Base-by-base conservation (phyloP, 2,329 filamentous ascomycete species). In the Ceratocystis colombiana region DNA sequence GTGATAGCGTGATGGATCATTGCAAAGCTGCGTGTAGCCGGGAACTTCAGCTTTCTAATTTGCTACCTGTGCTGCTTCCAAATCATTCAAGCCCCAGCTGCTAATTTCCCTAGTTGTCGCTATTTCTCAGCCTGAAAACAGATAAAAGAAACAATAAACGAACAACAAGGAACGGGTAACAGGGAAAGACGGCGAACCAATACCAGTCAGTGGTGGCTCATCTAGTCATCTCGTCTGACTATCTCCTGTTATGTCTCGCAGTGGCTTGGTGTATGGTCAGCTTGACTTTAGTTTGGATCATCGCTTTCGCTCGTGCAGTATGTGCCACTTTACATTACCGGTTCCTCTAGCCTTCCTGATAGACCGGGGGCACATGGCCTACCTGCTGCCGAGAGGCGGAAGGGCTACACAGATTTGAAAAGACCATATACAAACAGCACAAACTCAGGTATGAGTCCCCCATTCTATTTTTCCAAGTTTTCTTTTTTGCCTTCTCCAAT, bases 251-350 rank as follows among this genome's bases (percentile, higher is more conserved):
- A 25, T 28, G 48, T 53, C 22, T 10, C 25, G 8, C 25, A 8
- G 8, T 28, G 20, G 8, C 22, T 22, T 53, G 22, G 20, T 53
- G 48, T 28, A 25, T 53, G 48, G 12, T 53, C 22, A 53, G 48
- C 48, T 28, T 28, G 48, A 25, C 22, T 25, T 53, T 25, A 20
- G 15, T 53, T 28, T 61, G 28, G 20, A 30, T 65, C 67, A 61
- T 62, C 65, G 66, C 65, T 50, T n/a, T 33, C 20, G 53, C 46
- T 48, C 64, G 66, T 68, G 55, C 69, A 66, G 59, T 57, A 67
- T 67, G 68, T 55, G 48, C 5, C 48, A 28, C 20, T 53, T 28
- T 15, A 53, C 25, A 22, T 53, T 15, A 15, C 68, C 45, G 48
- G 22, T 25, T 53, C 48, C 22, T 53, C 25, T 25, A 25, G 8